Conservation (phyloP, 345 rosid species). For the Salix exigua region DNA sequence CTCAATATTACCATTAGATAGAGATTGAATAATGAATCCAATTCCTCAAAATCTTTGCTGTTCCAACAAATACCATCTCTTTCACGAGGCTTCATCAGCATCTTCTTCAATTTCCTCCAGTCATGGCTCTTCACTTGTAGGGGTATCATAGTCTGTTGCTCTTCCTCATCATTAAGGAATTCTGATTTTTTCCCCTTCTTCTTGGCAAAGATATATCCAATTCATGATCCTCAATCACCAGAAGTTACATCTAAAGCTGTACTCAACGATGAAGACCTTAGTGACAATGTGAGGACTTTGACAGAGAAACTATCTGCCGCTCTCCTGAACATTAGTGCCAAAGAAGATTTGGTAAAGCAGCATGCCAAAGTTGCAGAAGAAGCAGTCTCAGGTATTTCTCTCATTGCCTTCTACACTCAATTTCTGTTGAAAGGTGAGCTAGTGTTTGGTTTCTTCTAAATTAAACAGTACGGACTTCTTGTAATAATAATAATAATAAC, state of each 20-base stretch:
- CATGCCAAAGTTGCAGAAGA: constrained; percentile 95
- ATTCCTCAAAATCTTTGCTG: background rate
- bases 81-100: background rate
- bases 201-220: constrained; percentile 31
- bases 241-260: constrained; percentile 49
- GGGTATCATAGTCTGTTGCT: background rate
- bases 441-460: background rate
- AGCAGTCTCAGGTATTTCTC: constrained; percentile 83
- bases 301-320: constrained; percentile 77
- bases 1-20: background rate
- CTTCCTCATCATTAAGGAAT: background rate
- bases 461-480: background rate
- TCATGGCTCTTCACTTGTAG: background rate
- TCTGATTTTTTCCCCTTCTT: constrained; percentile 16
- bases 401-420: background rate
- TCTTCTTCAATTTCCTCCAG: background rate
- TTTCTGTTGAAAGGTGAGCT: background rate
- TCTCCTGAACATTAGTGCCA: constrained; percentile 69
- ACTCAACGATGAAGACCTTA: constrained; percentile 45
- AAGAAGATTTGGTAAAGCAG: constrained; percentile 85
- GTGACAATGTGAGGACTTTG: constrained; percentile 46
- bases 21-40: background rate
- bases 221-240: constrained; percentile 52
- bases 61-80: background rate
- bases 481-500: background rate